Base-by-base conservation (phyloP, 176 grass and related monocot species). In the Cenchrus americanus region DNA sequence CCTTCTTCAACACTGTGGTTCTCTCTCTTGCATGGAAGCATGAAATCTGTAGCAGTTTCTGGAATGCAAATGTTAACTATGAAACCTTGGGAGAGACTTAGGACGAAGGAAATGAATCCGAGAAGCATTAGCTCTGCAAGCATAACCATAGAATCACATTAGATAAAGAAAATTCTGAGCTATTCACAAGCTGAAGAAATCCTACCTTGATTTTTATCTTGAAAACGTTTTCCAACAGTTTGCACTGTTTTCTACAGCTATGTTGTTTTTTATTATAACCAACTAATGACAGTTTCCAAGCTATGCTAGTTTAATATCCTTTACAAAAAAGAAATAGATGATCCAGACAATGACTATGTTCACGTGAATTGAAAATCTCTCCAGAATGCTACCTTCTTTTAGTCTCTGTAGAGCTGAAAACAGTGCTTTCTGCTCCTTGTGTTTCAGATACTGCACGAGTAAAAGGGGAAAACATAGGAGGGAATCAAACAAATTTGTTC, bases 81-180 rank as follows among this genome's bases (percentile, higher is more conserved):
- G 46, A 89, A 86, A 55, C 78, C 50, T 81, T 95, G 89, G 62
- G 88, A 98, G 50, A 94, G 88, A 12, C 90, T 93, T 58, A 98
- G 71, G 60, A 95, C 26, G 57, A 98, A 94, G 27, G 96, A 98
- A 83, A 98, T 98, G 64, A 98, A 98, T 61, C 96, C 96, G 8
- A 98, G 87, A 79, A 98, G 88, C 96, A 98, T 95, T 49, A 98
- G 76, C 78, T 98, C 92, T 98, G 93, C 90, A 91, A 76, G 30
- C 43, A 49, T 73, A 90, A 49, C 8, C 62, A 86, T 11, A 62
- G 27, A 80, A 79, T 30, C 1, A 27, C 51, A 85, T 80, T 53
- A 84, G 60, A 58, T 7, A 30, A 80, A 82, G 75, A 58, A 66
- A 74, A 48, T 10, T 21, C 18, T 53, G 8, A 19, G 75, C 32